Conservation (phyloP, 305 asterid genomes). For the Lippia alba region DNA sequence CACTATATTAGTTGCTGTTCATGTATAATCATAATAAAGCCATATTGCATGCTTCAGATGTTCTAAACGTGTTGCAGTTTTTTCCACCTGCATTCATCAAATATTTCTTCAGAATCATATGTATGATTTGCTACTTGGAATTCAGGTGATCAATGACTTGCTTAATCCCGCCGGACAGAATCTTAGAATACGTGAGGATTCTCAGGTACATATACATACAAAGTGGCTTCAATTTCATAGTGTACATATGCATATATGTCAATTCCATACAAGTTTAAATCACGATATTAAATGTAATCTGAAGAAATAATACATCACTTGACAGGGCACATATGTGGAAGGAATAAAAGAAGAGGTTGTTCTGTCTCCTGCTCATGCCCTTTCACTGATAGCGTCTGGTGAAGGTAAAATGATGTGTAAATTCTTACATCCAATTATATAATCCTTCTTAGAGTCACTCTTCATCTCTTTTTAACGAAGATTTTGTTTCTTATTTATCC, state of each 20-base stretch:
- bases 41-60: conserved; percentile 15
- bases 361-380: conserved; percentile 92
- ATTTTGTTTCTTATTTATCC: not conserved
- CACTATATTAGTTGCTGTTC: not conserved
- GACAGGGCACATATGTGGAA: conserved; percentile 79
- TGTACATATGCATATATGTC: not conserved
- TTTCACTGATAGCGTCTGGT: conserved; percentile 86
- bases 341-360: conserved; percentile 93
- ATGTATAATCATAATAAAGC: conserved; percentile 5
- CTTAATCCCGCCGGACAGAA: conserved; percentile 85
- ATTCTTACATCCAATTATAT: conserved; percentile 22
- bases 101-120: conserved; percentile 33
- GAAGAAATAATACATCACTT: conserved; percentile 32
- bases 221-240: conserved; percentile 23
- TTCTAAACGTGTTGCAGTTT: too few relatives aligned
- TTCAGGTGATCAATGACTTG: conserved; percentile 86
- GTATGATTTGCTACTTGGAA: conserved; percentile 33
- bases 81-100: conserved; percentile 10
- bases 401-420: conserved; percentile 59
- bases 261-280: conserved; percentile 17
- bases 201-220: conserved; percentile 56
- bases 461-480: not conserved
- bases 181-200: conserved; percentile 76
- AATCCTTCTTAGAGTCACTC: conserved; percentile 18
- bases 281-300: conserved; percentile 24